Conservation (phyloP, 1,284 basidiomycete species). For the Tetrapyrgos nigripes region DNA sequence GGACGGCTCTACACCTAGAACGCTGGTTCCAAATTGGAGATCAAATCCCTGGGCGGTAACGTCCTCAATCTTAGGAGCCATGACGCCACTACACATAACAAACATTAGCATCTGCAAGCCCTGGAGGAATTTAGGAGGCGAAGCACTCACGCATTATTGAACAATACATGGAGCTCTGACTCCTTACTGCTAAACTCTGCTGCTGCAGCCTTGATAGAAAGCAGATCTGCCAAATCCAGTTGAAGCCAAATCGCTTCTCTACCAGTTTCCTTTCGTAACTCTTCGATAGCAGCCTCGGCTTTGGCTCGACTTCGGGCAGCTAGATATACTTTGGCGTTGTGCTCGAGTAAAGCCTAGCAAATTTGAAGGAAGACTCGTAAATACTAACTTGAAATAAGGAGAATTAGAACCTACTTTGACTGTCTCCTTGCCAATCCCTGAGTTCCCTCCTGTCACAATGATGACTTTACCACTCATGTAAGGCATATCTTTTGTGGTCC, state of each 20-base stretch:
- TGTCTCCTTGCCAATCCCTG: conserved; percentile 40
- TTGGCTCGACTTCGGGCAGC: conserved; percentile 55
- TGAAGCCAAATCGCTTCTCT: conserved; percentile 56
- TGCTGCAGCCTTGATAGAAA: no score
- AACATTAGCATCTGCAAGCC: background rate
- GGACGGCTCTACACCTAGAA: conserved; percentile 29
- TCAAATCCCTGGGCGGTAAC: conserved; percentile 66
- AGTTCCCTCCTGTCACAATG: conserved; percentile 44
- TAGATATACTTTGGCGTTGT: conserved; percentile 70
- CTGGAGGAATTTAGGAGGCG: no score
- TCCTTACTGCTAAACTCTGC: conserved; percentile 32
- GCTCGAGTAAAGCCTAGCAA: conserved; percentile 51
- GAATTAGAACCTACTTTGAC: conserved; percentile 16
- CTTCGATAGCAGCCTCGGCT: conserved; percentile 54
- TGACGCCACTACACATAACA: conserved; percentile 55
- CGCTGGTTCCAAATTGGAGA: conserved; percentile 68
- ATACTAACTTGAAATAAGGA: background rate
- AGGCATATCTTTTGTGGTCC: conserved; percentile 53
- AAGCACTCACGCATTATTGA: conserved; percentile 24
- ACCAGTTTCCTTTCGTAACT: conserved; percentile 50
- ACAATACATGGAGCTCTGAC: conserved; percentile 32
- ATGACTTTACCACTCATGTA: conserved; percentile 43
- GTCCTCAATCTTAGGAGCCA: conserved; percentile 50
- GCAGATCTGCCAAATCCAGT: conserved; percentile 65
- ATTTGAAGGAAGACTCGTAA: conserved; percentile 5